Evolutionary conservation across 345 rosid species (phyloP).

Genomic region (Heritiera fomes): DNA sequence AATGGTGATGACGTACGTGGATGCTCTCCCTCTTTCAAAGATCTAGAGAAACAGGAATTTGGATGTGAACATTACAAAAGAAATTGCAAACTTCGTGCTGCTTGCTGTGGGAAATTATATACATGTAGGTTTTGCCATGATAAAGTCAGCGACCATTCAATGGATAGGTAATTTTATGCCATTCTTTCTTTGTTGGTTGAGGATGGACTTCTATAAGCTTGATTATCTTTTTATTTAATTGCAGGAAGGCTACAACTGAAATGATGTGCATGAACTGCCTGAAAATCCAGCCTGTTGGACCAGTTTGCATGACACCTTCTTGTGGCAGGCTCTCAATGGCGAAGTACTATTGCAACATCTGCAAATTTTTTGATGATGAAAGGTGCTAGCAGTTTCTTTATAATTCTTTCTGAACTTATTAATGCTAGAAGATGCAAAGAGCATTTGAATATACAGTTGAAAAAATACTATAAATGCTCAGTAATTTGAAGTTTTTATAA

Average conservation of each 20-base stretch:
- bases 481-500: not conserved
- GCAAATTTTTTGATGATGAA: constrained; percentile 67
- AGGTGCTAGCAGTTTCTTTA: constrained; percentile 32
- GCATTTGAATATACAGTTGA: not conserved
- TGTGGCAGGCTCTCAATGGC: constrained; percentile 74
- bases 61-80: constrained; percentile 87
- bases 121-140: constrained; percentile 83
- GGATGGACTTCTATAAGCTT: constrained; percentile 23
- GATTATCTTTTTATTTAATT: constrained; percentile 21
- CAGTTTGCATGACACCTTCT: constrained; percentile 53
- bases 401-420: not conserved
- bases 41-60: constrained; percentile 52
- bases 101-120: constrained; percentile 71
- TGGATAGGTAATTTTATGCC: constrained; percentile 59
- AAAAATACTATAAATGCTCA: not conserved
- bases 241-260: constrained; percentile 72
- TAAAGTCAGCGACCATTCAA: constrained; percentile 75
- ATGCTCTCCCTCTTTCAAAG: constrained; percentile 62
- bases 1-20: constrained; percentile 56
- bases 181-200: constrained; percentile 3
- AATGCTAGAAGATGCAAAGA: not conserved
- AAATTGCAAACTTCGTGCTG: constrained; percentile 75
- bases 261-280: constrained; percentile 91
- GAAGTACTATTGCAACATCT: constrained; percentile 64
- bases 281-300: constrained; percentile 65